Conservation (phyloP, 441 rosid species). For the Melastoma candidum region DNA sequence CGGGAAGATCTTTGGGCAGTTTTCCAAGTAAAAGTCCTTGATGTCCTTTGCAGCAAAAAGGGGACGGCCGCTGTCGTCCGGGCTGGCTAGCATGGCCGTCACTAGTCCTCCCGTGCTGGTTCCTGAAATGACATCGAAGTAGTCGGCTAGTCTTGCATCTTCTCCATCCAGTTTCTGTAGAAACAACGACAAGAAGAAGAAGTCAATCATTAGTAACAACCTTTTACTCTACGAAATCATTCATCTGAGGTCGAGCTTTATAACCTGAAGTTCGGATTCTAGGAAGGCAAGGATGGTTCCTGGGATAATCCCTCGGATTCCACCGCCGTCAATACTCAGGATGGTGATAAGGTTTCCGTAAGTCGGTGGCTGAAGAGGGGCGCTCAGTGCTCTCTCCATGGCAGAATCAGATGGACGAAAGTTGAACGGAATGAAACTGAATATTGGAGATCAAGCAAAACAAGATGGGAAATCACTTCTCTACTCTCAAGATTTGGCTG, state of each 20-base stretch:
- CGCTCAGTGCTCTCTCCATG: constrained; percentile 1
- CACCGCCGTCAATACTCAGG: constrained; percentile 40
- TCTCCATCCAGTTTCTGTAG: constrained; percentile 10
- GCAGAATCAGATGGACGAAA: background rate
- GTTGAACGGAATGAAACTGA: background rate
- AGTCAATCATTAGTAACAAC: background rate
- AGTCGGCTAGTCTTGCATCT: constrained; percentile 7
- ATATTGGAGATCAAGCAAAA: background rate
- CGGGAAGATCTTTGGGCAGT: constrained; percentile 14
- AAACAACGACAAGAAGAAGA: too few relatives aligned
- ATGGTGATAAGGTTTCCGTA: constrained; percentile 29
- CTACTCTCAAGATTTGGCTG: too few relatives aligned
- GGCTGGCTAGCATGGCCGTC: constrained; percentile 13
- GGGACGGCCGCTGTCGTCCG: constrained; percentile 10
- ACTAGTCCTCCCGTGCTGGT: constrained; percentile 15
- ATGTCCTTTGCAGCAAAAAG: constrained; percentile 14
- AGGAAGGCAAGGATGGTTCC: constrained; percentile 32
- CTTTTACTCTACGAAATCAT: background rate
- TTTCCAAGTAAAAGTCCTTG: constrained; percentile 7
- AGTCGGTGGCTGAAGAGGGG: constrained; percentile 21
- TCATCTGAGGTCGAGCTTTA: background rate
- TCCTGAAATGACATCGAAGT: constrained; percentile 11
- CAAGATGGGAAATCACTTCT: too few relatives aligned
- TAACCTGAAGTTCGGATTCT: constrained; percentile 41
- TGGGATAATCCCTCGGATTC: constrained; percentile 29